Base-by-base conservation (phyloP, 495 filamentous ascomycete species). In the Neurospora tetraspora region DNA sequence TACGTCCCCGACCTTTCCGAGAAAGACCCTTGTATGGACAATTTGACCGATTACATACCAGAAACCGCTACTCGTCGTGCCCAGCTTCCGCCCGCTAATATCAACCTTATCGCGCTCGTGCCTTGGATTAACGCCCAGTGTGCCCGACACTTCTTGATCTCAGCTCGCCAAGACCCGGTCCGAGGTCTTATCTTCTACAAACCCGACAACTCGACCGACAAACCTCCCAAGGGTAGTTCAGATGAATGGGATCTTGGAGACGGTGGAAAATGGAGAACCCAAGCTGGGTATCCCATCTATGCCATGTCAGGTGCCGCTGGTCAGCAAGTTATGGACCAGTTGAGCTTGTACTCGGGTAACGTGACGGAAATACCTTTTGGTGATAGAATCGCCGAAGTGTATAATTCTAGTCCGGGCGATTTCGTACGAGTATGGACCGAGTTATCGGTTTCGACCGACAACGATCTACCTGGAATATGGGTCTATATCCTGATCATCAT, bases 61-160 rank as follows among this genome's bases (percentile, higher is more conserved):
- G 45, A 77, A n/a, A 94, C 93, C 79, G 93, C 88, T 53, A 95
- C 92, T 14, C 87, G 91, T 27, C 84, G 87, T 73, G 79, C 84
- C 69, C 88, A 96, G 76, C 87, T 97, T 4, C 90, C 91, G 1
- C 84, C 88, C 5, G 85, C 90, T n/a, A 87, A 88, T 79, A 82
- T 87, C 61, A 82, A 85, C 71, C 80, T 86, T n/a, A 88, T 97
- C 47, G 94, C 89, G 23, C 81, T 97, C n/a, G 94, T 91, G 10
- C 95, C 95, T n/a, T 98, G 95, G 95, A 84, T 94, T 39, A 90
- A 84, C 59, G 82, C 80, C 3, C 80, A 87, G 27, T 98, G 95
- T 74, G 89, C 91, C 10, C 79, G 83, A 53, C 86, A 88, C 39
- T 97, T 92, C 77, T 80, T 98, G 37, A 78, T 83, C 12, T 86